Evolutionary conservation across 208 protist species (phyloP).

Genomic region (Novymonas esmeraldas): DNA sequence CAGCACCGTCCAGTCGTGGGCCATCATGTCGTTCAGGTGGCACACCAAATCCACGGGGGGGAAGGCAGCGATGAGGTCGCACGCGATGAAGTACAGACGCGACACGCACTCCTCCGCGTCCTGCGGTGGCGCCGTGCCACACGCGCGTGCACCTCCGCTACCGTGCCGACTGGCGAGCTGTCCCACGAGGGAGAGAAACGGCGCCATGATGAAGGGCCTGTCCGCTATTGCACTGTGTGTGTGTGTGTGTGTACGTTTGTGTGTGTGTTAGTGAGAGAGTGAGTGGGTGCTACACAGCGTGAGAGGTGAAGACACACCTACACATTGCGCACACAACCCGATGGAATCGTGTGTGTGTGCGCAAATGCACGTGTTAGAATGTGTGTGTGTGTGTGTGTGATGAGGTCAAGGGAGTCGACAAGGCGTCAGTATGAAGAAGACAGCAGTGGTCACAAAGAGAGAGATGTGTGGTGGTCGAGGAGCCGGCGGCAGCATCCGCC

Average conservation of each 20-base stretch:
- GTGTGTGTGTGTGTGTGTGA: no score
- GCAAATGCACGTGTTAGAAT: no score
- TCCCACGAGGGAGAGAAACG: constrained; percentile 24
- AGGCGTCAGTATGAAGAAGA: no score
- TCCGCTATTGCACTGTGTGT: not conserved
- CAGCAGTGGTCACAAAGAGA: no score
- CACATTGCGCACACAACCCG: no score
- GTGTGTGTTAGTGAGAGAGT: no score
- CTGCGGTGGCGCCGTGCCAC: constrained; percentile 2
- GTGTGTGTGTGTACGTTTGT: not conserved
- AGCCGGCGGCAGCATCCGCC: no score
- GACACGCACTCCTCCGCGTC: constrained; percentile 15
- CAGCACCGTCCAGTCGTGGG: constrained; percentile 6
- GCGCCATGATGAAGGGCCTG: no score
- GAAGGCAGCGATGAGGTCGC: constrained; percentile 24
- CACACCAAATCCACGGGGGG: constrained; percentile 1
- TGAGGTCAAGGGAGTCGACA: no score
- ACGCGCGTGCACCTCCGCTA: not conserved
- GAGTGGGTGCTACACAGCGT: not conserved
- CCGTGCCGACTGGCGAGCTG: constrained; percentile 23
- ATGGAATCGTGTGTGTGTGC: no score
- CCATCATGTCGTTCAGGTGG: constrained; percentile 26
- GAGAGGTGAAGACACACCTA: not conserved
- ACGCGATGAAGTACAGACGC: constrained; percentile 26
- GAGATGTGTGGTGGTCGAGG: no score